phyloP scores from a whole-genome alignment of 2,329 filamentous ascomycete genomes.

The Fusarium napiforme region DNA sequence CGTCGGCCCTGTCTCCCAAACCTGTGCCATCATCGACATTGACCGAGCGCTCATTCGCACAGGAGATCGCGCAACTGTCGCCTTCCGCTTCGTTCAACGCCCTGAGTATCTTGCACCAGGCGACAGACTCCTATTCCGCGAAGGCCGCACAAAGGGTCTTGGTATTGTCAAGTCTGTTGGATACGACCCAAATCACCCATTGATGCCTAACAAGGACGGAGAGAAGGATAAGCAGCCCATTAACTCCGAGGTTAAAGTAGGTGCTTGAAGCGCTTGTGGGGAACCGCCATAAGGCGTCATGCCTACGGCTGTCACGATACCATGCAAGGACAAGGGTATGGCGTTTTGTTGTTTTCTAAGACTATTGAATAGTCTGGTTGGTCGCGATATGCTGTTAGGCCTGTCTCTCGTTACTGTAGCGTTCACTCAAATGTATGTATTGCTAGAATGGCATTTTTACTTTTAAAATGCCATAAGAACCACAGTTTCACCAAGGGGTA shows the following conservation, averaged over 20 bases:
- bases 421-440: background rate
- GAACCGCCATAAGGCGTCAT: background rate
- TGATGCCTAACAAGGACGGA: constrained; percentile 44
- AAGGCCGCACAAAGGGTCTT: constrained; percentile 93
- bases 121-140: constrained; percentile 90
- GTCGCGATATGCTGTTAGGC: background rate
- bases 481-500: background rate
- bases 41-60: constrained; percentile 96
- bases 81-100: constrained; percentile 92
- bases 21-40: constrained; percentile 96
- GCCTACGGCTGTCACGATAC: constrained; percentile 22
- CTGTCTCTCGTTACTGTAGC: constrained; percentile 26
- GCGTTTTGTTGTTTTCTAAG: constrained; percentile 23
- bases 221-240: constrained; percentile 37
- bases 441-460: background rate
- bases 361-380: background rate
- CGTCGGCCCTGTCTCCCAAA: constrained; percentile 93
- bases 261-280: constrained; percentile 26
- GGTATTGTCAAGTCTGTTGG: constrained; percentile 93
- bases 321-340: constrained; percentile 10
- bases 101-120: constrained; percentile 92
- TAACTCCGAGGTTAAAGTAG: constrained; percentile 39
- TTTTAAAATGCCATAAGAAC: background rate
- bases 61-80: constrained; percentile 91
- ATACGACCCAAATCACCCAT: constrained; percentile 75